Evolutionary conservation across 345 rosid species (phyloP), one percentile per base, ranked within the genome.

Genomic region (Toxicodendron radicans): DNA sequence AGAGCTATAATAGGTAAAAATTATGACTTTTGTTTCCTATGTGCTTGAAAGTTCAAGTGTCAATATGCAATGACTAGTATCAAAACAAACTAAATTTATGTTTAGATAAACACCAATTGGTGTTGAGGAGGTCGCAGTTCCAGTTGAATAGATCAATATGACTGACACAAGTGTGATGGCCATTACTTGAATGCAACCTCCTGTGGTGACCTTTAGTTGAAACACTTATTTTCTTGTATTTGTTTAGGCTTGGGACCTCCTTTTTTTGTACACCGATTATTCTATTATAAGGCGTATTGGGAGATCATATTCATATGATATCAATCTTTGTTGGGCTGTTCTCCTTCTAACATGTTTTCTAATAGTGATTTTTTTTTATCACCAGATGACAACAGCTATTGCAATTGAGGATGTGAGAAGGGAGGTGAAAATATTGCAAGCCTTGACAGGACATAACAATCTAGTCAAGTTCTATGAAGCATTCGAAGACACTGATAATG

Each of bases 321-420:
- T 73, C 59, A 38, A 9, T 52, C 17, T 64, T 69, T 30, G 35
- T n/a, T 49, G 30, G 23, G 18, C 64, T 66, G 16, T 58, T 65
- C 21, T 66, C 58, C 32, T 9, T 52, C 32, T 61, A 6, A 45
- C 46, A 53, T 64, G 57, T 65, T 53, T 24, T 61, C 59, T 68
- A 51, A 71, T 62, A 60, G 14, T 67, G n/a, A 54, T 73, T 58
- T 64, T 41, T 74, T 75, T 52, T 54, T 64, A 7, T 78, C 79
- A 78, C 60, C 87, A 95, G 99, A 93, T 95, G 98, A 90, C 98
- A 45, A 90, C 97, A 73, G 91, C 99, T 64, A 95, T 95, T 78
- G 91, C 99, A 43, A 79, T 95, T 64, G 98, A 95, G 81, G 99
- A 93, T 84, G 99, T 93, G 73, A 87, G 99, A 83, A 91, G 99